Evolutionary conservation across 2,329 filamentous ascomycete genomes (phyloP).

Genomic region (Byssothecium circinans): DNA sequence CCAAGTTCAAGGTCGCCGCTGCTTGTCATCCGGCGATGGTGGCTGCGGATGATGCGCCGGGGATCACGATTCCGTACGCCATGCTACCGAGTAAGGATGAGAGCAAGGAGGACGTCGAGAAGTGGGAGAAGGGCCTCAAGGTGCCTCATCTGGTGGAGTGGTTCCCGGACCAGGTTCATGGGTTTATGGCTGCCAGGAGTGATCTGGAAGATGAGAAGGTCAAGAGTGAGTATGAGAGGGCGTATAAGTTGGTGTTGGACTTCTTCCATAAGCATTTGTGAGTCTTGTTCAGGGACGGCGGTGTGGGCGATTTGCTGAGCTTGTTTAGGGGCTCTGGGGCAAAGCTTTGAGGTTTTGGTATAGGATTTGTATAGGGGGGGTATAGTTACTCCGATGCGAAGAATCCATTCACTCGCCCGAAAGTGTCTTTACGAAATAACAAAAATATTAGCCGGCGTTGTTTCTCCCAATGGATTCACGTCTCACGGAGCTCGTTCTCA

Average conservation of each 20-base stretch:
- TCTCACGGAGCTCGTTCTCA: too few species aligned
- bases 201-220: slow-evolving; percentile 53
- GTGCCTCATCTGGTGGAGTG: slow-evolving; percentile 51
- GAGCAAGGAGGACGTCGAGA: slow-evolving; percentile 53
- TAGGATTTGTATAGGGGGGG: too few species aligned
- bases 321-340: background rate
- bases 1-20: slow-evolving; percentile 60
- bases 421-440: too few species aligned
- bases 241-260: slow-evolving; percentile 52
- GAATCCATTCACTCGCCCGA: too few species aligned
- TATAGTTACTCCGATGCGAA: too few species aligned
- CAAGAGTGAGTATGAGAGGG: slow-evolving; percentile 54
- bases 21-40: slow-evolving; percentile 64
- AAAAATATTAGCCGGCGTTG: too few species aligned
- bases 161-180: slow-evolving; percentile 53
- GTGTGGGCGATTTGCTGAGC: background rate
- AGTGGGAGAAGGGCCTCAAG: slow-evolving; percentile 54
- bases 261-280: slow-evolving; percentile 58
- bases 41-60: slow-evolving; percentile 58
- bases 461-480: too few species aligned
- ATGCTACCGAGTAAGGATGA: slow-evolving; percentile 62
- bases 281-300: slow-evolving; percentile 36
- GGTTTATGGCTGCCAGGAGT: slow-evolving; percentile 49
- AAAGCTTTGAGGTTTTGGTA: background rate
- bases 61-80: slow-evolving; percentile 59